phyloP scores from a whole-genome alignment of 495 filamentous ascomycete genomes.

The Lindgomyces ingoldianus region DNA sequence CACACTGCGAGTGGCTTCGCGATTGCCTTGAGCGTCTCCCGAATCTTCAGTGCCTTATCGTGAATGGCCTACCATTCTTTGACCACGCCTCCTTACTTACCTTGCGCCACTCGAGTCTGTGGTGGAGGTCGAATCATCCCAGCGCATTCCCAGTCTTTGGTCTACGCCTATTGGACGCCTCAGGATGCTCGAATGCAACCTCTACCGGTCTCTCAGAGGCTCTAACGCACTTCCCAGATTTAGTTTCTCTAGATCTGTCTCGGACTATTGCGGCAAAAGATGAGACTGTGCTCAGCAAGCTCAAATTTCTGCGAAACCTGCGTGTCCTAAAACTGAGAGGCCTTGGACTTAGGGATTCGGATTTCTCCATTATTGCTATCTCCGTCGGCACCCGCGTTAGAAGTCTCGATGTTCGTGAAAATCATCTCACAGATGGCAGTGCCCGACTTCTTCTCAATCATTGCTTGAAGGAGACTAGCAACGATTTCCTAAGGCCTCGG shows the following conservation, averaged over 20 bases:
- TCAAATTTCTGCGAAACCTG: slow-evolving; percentile 50
- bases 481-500: not conserved
- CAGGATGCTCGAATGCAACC: slow-evolving; percentile 60
- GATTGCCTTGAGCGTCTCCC: slow-evolving; percentile 63
- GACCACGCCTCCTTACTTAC: slow-evolving; percentile 62
- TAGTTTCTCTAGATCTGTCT: slow-evolving; percentile 64
- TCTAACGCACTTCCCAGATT: slow-evolving; percentile 54
- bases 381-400: slow-evolving; percentile 56
- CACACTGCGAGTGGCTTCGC: slow-evolving; percentile 61
- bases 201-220: slow-evolving; percentile 56
- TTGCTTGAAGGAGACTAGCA: slow-evolving; percentile 47
- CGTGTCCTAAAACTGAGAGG: slow-evolving; percentile 62
- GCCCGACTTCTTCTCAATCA: slow-evolving; percentile 54
- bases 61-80: slow-evolving; percentile 64
- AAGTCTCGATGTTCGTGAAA: slow-evolving; percentile 62
- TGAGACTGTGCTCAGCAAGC: slow-evolving; percentile 49
- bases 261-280: slow-evolving; percentile 59
- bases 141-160: slow-evolving; percentile 37
- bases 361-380: slow-evolving; percentile 56
- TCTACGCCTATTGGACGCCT: slow-evolving; percentile 59
- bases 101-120: slow-evolving; percentile 43
- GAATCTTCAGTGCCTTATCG: slow-evolving; percentile 61
- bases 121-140: slow-evolving; percentile 15
- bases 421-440: slow-evolving; percentile 59
- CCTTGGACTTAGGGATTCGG: slow-evolving; percentile 57